phyloP scores from a whole-genome alignment of 2,329 filamentous ascomycete genomes.

The Blastomyces silverae region DNA sequence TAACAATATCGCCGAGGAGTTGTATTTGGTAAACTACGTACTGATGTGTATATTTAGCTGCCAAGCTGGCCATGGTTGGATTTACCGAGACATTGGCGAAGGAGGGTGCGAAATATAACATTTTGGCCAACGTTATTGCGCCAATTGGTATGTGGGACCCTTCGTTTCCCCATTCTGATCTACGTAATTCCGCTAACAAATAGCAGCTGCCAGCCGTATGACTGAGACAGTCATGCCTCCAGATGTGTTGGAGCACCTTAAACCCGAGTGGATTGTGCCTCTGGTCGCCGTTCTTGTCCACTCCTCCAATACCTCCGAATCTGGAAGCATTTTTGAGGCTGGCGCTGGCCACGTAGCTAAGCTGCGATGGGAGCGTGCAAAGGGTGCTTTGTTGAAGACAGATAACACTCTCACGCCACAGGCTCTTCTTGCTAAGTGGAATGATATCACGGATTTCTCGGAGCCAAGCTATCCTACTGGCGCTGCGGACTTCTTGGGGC shows the following conservation, averaged over 20 bases:
- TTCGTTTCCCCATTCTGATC: background rate
- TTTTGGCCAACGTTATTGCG: slow-evolving; percentile 87
- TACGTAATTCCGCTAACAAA: slow-evolving; percentile 12
- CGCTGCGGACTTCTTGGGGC: slow-evolving; percentile 76
- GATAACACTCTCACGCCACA: slow-evolving; percentile 83
- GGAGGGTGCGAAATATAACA: slow-evolving; percentile 97
- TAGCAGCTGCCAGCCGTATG: slow-evolving; percentile 79
- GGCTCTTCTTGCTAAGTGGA: slow-evolving; percentile 84
- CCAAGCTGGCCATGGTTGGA: slow-evolving; percentile 89
- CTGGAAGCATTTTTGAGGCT: slow-evolving; percentile 84
- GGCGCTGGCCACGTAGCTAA: slow-evolving; percentile 90
- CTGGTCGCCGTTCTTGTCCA: slow-evolving; percentile 84
- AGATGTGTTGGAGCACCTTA: slow-evolving; percentile 77
- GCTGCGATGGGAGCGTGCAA: slow-evolving; percentile 88
- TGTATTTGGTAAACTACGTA: slow-evolving; percentile 13
- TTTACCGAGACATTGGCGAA: slow-evolving; percentile 98
- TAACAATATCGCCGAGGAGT: slow-evolving; percentile 2
- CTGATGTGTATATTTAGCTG: slow-evolving; percentile 49
- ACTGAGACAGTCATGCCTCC: slow-evolving; percentile 92
- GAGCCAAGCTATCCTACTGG: slow-evolving; percentile 75
- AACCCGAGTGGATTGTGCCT: slow-evolving; percentile 92
- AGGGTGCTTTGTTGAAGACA: slow-evolving; percentile 80
- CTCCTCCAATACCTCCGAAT: slow-evolving; percentile 74
- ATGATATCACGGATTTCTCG: slow-evolving; percentile 78
- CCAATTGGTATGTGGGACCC: slow-evolving; percentile 54